Base-by-base conservation (phyloP, 345 rosid species). In the Eucalyptus tenuipes region DNA sequence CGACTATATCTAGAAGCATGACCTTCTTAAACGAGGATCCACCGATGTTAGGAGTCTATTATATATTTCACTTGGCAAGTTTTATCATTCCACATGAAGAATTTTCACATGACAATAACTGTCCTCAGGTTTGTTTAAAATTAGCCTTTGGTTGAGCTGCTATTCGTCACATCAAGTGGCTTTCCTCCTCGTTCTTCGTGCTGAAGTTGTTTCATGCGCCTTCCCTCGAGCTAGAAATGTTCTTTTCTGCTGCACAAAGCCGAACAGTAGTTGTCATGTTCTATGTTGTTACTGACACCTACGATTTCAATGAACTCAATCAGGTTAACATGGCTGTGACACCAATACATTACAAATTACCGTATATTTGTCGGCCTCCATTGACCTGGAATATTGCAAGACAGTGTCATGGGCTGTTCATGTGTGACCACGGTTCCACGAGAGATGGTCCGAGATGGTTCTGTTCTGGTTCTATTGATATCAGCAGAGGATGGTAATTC, bases 301-400 rank as follows among this genome's bases (percentile, higher is more conserved):
- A 18, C 9, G 53, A 49, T 49, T 37, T 85, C 59, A 31, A 6
- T 55, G 40, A 20, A 49, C 55, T 52, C 27, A 11, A 66, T 86
- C 91, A 91, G 93, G 92, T 91, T 87, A 45, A 14, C 53, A 95
- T 95, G 98, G 94, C 96, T 71, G 55, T 91, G 90, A 88, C 94
- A 88, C 91, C 91, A 85, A 79, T 91, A 66, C 90, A 93, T 91
- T 95, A 89, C 91, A 94, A 92, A 88, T 66, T 94, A 50, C 92
- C 92, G 0, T 91, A 86, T 59, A 92, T 87, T 88, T 92, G 93
- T 57, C 89, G 64, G 85, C 57, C 88, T 89, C 89, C 91, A n/a
- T 82, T 88, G 49, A 87, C 85, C 45, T 14, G 5, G 82, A 71
- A 71, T 71, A 71, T 37, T 14, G 8, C 27, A 40, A 71, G 82